phyloP scores from a whole-genome alignment of 345 rosid genomes.

The Dimocarpus longan region DNA sequence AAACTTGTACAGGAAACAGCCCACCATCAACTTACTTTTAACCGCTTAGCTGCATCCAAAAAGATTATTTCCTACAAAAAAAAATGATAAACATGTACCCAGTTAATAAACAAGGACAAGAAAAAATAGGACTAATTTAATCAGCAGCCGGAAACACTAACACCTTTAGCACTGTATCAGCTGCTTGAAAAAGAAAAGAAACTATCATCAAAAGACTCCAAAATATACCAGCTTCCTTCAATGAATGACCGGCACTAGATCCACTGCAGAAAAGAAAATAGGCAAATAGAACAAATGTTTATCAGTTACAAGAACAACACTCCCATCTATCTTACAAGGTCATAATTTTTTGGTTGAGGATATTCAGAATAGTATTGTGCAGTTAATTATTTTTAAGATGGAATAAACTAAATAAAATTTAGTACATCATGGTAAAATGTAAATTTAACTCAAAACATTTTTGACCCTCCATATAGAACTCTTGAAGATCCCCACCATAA shows the following conservation, averaged over 20 bases:
- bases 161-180: conserved; percentile 87
- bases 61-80: conserved; percentile 80
- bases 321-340: neutral
- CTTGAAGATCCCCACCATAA: neutral
- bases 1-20: neutral
- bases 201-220: conserved; percentile 90
- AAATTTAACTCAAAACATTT: neutral
- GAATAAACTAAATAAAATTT: neutral
- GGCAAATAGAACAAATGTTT: conserved; percentile 22
- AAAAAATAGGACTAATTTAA: conserved; percentile 4
- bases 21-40: conserved; percentile 55
- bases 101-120: conserved; percentile 24
- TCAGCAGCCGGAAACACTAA: conserved; percentile 26
- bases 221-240: conserved; percentile 74
- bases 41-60: conserved; percentile 48
- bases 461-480: neutral
- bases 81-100: conserved; percentile 16
- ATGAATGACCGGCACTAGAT: conserved; percentile 70
- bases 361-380: neutral
- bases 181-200: conserved; percentile 92
- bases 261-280: conserved; percentile 56
- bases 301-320: conserved; percentile 1
- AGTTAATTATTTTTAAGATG: neutral
- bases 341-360: neutral
- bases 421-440: neutral